A percentile compares a stretch with the other conserved stretches of the same genome.
Conservation (phyloP, 345 rosid genomes). For the Sisymbrium irio region DNA sequence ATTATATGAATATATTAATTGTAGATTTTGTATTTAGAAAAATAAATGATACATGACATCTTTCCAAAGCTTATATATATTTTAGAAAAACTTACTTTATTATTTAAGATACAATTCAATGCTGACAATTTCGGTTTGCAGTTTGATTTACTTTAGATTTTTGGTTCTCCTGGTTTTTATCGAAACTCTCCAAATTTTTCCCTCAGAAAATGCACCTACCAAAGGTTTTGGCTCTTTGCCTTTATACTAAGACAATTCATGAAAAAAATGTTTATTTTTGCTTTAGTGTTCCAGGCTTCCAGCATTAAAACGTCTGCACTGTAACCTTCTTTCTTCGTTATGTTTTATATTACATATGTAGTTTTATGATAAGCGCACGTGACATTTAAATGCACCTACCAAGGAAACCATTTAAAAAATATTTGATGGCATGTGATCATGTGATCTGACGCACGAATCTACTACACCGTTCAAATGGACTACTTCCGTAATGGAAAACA, state of each 20-base stretch:
- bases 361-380: conserved; percentile 3
- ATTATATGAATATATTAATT: too few species aligned
- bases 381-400: conserved; percentile 21
- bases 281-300: too few species aligned
- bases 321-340: neutral
- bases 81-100: too few species aligned
- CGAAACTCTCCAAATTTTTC: neutral
- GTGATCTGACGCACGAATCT: neutral
- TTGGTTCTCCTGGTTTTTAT: neutral
- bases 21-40: too few species aligned
- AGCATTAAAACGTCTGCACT: neutral
- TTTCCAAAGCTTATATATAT: too few species aligned
- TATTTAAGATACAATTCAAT: too few species aligned
- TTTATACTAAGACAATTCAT: neutral
- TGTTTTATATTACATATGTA: neutral
- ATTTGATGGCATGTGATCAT: neutral
- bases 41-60: too few species aligned
- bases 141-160: too few species aligned
- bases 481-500: neutral
- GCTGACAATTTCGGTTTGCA: too few species aligned
- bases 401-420: neutral
- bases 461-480: neutral
- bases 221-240: neutral
- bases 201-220: neutral
- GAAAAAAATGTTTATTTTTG: neutral